phyloP scores from a whole-genome alignment of 345 rosid genomes.

The Pistacia atlantica region DNA sequence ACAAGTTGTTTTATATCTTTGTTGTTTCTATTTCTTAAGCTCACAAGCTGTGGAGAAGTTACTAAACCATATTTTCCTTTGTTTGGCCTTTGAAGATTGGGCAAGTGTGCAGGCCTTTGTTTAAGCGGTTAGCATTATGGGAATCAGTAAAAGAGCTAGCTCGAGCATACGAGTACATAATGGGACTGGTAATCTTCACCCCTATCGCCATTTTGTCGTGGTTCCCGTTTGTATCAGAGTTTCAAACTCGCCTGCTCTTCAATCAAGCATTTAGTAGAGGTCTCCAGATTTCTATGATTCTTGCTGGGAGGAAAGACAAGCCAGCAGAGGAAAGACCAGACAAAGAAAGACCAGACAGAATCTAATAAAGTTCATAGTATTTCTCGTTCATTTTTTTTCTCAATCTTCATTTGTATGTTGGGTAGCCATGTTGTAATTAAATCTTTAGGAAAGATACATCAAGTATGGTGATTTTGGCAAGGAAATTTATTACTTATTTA shows the following conservation, averaged over 20 bases:
- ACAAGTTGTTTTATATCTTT: not conserved
- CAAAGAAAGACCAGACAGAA: not conserved
- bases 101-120: constrained; percentile 60
- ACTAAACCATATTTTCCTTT: not conserved
- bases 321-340: too few relatives aligned
- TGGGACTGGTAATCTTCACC: constrained; percentile 73
- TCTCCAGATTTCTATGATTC: constrained; percentile 91
- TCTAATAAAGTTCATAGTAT: not conserved
- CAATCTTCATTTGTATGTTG: not conserved
- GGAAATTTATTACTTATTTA: too few relatives aligned
- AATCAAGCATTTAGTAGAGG: constrained; percentile 98
- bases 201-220: constrained; percentile 77
- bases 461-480: too few relatives aligned
- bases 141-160: constrained; percentile 85
- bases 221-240: constrained; percentile 87
- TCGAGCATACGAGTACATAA: constrained; percentile 80
- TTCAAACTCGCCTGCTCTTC: constrained; percentile 89
- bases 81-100: constrained; percentile 51
- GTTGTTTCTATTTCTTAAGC: not conserved
- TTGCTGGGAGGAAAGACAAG: constrained; percentile 56
- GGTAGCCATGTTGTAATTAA: not conserved
- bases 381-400: not conserved
- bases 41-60: not conserved
- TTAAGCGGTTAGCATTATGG: constrained; percentile 65
- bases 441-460: too few relatives aligned